Base-by-base conservation (phyloP, 495 filamentous ascomycete genomes). In the Copromyces sp. region DNA sequence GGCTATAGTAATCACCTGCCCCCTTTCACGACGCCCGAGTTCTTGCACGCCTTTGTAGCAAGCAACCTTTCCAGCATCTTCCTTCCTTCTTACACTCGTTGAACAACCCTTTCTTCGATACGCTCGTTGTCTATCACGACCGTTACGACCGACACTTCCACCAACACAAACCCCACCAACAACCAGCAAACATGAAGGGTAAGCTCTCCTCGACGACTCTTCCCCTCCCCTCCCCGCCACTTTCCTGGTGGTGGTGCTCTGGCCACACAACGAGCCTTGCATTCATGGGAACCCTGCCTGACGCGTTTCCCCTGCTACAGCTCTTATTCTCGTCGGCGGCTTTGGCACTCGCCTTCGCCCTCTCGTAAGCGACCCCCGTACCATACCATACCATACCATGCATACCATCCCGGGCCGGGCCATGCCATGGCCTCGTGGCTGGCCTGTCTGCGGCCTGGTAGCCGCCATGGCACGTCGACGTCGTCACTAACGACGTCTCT, bases 271-370 rank as follows among this genome's bases (percentile, higher is more conserved):
- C n/a, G 7, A 45, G 9, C 72, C 35, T 9, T 71, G 29, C 12
- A 35, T 3, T 73, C 39, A 53, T 39, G 40, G 32, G 61, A 17
- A 32, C 41, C 17, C 44, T 11, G 38, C 20, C 39, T 38, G 24
- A 69, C 38, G 39, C 37, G 37, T 16, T 39, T 35, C 65, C 47
- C 68, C 42, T 39, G 35, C 6, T 47, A 9, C 42, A 99, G 95
- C 95, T 83, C 90, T 99, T 80, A 98, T 99, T 91, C 95, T 99
- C 80, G 95, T 99, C 83, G 95, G 95, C 86, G 95, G 95, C 81
- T 99, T 98, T 84, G 95, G 95, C 81, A 99, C 95, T 83, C 95
- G 95, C 83, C 90, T 99, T 76, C 93, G 95, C 81, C 95, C 95
- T 84, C 88, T 99, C 84, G 94, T 98, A 92, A 83, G 93, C 40